These are phyloP conservation scores for Alternaria sp. DNA, from an alignment of 2,329 filamentous ascomycete genomes.

Conservation along the genomic window DNA sequence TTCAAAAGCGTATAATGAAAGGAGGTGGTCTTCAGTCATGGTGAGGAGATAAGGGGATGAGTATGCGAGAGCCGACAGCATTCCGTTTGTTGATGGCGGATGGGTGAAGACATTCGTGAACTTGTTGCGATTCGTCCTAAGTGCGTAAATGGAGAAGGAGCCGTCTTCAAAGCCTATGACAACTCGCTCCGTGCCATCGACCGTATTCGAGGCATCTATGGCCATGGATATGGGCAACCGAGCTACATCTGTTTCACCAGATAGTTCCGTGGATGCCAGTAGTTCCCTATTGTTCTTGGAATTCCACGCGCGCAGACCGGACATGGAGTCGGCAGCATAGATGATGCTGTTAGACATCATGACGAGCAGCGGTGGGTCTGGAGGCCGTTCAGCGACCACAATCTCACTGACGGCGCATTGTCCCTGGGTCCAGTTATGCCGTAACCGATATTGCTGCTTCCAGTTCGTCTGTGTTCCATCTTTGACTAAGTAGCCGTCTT, in stretches of 20 bases:
- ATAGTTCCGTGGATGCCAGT: constrained; percentile 57
- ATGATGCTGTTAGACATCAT: constrained; percentile 79
- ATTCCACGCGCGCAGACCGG: constrained; percentile 80
- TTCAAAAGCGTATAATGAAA: constrained; percentile 76
- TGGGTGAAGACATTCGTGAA: constrained; percentile 65
- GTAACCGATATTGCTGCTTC: constrained; percentile 86
- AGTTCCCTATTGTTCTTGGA: constrained; percentile 65
- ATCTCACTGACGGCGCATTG: constrained; percentile 82
- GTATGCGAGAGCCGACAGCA: constrained; percentile 73
- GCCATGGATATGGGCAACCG: constrained; percentile 67
- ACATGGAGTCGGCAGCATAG: constrained; percentile 72
- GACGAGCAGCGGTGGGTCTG: constrained; percentile 70
- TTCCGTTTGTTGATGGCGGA: constrained; percentile 66
- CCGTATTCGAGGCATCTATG: constrained; percentile 58
- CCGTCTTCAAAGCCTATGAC: constrained; percentile 53
- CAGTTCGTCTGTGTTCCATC: constrained; percentile 68
- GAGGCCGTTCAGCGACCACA: constrained; percentile 60
- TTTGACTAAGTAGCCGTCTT: constrained; percentile 63
- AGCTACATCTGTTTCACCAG: constrained; percentile 18
- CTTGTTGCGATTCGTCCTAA: constrained; percentile 55
- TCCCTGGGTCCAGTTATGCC: constrained; percentile 89
- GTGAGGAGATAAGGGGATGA: constrained; percentile 78
- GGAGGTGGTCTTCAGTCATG: constrained; percentile 73
- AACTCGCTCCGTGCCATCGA: constrained; percentile 38
- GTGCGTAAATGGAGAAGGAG: constrained; percentile 67